Evolutionary conservation across 2,329 filamentous ascomycete genomes (phyloP), one percentile per base, ranked within the genome.

Genomic region (Cytospora piceae): DNA sequence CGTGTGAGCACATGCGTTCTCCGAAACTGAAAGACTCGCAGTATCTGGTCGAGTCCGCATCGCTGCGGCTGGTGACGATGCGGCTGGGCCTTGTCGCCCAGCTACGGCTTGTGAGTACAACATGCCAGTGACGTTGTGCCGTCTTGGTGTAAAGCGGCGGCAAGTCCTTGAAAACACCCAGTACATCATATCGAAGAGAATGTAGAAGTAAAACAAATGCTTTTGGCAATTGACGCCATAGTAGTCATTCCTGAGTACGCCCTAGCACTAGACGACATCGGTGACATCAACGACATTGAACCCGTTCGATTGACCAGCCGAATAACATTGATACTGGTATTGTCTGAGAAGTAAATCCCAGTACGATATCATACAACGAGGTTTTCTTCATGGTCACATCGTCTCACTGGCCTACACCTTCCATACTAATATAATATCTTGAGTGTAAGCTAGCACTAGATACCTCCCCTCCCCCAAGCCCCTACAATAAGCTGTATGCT

Each of bases 211-310:
- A 11, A 27, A 34, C 5, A 11, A 8, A 2, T 1, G 12, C 11
- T 4, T 20, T 4, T 11, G 2, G 11, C 11, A 5, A 17, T 29
- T 6, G 17, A 22, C 2, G 7, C 1, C 1, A 15, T 3, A 12
- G 9, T 22, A 0, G 27, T 17, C 14, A 9, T 34, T 54, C n/a
- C 34, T 9, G 24, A 32, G 24, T 15, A 3, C 12, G 15, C 11
- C 55, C 5, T 9, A 5, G 20, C 37, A 42, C 17, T 34, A 8
- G n/a, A 62, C 52, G 29, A 51, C n/a, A 42, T 8, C n/a, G 39
- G 53, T 62, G 52, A 62, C 60, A 62, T 62, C 60, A 62, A 62
- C n/a, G 60, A 62, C 52, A 54, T 54, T 32, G 17, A 11, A 29
- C 4, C 12, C 24, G 52, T 12, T 24, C 8, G 46, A 4, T 20